Evolutionary conservation across 1,139 yeast species (phyloP), one percentile per base, ranked within the genome.

Genomic region (Yamadazyma conglobata): DNA sequence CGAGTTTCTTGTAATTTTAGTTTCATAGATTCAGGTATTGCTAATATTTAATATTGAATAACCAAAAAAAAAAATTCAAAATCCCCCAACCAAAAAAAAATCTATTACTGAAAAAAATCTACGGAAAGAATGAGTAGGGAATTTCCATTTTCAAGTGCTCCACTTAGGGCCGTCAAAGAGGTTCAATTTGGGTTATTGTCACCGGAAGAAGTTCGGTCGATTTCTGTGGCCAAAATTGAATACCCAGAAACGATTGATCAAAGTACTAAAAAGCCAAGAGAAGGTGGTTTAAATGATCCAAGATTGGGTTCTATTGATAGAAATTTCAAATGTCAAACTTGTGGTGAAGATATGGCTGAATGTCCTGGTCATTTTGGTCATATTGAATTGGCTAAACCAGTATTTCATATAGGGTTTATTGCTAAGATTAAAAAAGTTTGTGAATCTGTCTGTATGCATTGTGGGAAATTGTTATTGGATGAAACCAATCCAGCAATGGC

Each of bases 291-390:
- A 44, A 89, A 89, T 55, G 98, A 93, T 56, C 97, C 98, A 36
- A 79, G 97, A 49, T 70, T 93, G 42, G 99, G 99, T 32, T 86
- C 97, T 8, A 91, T 91, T 47, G 99, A 93, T 61, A 79, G 98
- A 58, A 89, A 88, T 57, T 85, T 84, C 71, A 86, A 87, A 65
- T 91, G 99, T 71, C 97, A 89, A 68, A 91, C 99, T 19, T 91
- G 99, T 72, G 95, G 96, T 51, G 98, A 91, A 60, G 96, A 93
- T 52, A 91, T 91, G 96, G 87, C 93, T 38, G 98, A 91, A 56
- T 93, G 99, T 62, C 97, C 97, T 2, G 99, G 99, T 38, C 99
- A 93, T 66, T 93, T 93, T 63, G 99, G 99, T 45, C 98, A 93
- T 56, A 93, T 93, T 39, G 98, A 93, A 56, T 73, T 93, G 44